Conservation (phyloP, 164 flowering plant genomes). For the Protea cynaroides region DNA sequence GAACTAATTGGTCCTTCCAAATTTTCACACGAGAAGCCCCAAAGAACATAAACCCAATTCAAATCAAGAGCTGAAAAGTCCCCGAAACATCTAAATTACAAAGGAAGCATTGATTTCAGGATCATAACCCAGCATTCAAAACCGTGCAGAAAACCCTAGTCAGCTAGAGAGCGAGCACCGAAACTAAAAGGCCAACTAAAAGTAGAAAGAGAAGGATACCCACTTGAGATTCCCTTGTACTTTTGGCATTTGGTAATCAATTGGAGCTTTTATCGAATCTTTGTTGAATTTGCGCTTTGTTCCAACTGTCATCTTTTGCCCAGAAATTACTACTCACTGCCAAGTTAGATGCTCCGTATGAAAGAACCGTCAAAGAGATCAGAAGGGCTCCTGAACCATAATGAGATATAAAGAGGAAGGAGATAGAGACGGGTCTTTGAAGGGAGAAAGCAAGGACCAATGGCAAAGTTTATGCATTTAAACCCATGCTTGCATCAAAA, state of each 20-base stretch:
- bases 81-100: constrained; percentile 31
- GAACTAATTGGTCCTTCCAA: constrained; percentile 9
- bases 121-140: constrained; percentile 12
- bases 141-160: constrained; percentile 37
- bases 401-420: background rate
- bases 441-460: constrained; percentile 22
- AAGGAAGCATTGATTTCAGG: constrained; percentile 37
- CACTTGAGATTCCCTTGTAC: constrained; percentile 55
- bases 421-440: constrained; percentile 7
- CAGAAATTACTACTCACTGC: constrained; percentile 22
- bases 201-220: constrained; percentile 51
- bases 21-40: constrained; percentile 11
- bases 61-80: constrained; percentile 18
- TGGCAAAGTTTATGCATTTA: constrained; percentile 58
- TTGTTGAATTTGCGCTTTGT: constrained; percentile 30
- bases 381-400: constrained; percentile 1
- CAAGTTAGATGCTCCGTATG: constrained; percentile 8
- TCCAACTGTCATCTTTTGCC: constrained; percentile 25
- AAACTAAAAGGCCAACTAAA: constrained; percentile 35
- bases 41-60: constrained; percentile 16
- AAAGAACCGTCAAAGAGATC: constrained; percentile 4
- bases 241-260: constrained; percentile 43
- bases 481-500: constrained; percentile 87
- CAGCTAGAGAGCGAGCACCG: constrained; percentile 27
- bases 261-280: constrained; percentile 34